These are phyloP conservation scores for Apiospora marii DNA, from an alignment of 2,329 filamentous ascomycete genomes.

Conservation along the genomic window DNA sequence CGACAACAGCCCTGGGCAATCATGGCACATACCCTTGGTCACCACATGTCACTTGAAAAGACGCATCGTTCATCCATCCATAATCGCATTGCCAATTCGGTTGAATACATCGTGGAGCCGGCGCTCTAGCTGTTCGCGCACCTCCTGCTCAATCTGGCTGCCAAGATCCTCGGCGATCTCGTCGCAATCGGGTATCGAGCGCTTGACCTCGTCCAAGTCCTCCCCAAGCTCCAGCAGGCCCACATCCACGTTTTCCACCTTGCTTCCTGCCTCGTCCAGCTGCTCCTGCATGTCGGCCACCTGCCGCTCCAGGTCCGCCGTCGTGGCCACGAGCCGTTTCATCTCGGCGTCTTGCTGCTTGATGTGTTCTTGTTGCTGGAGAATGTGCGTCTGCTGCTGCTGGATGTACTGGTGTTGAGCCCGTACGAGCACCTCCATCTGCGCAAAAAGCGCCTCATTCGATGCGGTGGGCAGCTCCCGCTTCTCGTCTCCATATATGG, in stretches of 20 bases:
- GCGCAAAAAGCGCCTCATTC: not conserved
- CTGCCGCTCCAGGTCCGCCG: not conserved
- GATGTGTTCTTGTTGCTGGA: conserved; percentile 16
- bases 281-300: conserved; percentile 18
- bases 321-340: not conserved
- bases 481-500: not conserved
- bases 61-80: not conserved
- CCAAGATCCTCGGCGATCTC: conserved; percentile 3
- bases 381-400: conserved; percentile 9
- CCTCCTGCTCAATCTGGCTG: not conserved
- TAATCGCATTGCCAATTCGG: conserved; percentile 12
- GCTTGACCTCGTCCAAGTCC: conserved; percentile 3
- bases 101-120: conserved; percentile 6
- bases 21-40: not conserved
- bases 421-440: not conserved
- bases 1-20: not conserved
- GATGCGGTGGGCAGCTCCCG: not conserved
- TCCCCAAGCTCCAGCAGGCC: conserved; percentile 1
- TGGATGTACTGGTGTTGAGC: not conserved
- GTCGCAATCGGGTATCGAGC: not conserved
- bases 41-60: not conserved
- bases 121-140: conserved; percentile 2
- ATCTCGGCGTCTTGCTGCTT: not conserved
- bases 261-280: conserved; percentile 1
- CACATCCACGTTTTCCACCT: not conserved